phyloP scores from a whole-genome alignment of 805 yeast genomes.

The Metschnikowia proteae region DNA sequence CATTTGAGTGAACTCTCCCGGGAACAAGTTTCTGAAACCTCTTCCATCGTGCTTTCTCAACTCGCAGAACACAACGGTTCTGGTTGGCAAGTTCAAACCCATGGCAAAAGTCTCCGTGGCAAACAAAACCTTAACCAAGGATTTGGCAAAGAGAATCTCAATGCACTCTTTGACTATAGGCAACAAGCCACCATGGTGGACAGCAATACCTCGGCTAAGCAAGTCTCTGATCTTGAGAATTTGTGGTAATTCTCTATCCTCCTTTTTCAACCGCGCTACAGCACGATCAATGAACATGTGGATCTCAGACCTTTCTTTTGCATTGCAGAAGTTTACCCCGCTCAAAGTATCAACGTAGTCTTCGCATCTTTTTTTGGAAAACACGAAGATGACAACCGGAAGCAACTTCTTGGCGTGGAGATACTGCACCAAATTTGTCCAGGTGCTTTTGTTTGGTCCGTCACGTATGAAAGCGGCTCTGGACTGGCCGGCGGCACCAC shows the following conservation, averaged over 20 bases:
- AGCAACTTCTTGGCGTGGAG: slow-evolving; percentile 65
- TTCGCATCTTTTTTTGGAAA: slow-evolving; percentile 90
- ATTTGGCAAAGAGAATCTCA: slow-evolving; percentile 84
- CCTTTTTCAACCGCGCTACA: slow-evolving; percentile 78
- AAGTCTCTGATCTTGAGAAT: slow-evolving; percentile 77
- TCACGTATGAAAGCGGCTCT: slow-evolving; percentile 38
- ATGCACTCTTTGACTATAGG: slow-evolving; percentile 93
- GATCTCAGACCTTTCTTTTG: slow-evolving; percentile 84
- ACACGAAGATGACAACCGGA: slow-evolving; percentile 92
- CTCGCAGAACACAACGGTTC: slow-evolving; percentile 89
- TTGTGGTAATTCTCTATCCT: slow-evolving; percentile 92
- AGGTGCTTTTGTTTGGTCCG: slow-evolving; percentile 75
- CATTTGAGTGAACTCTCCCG: slow-evolving; percentile 99
- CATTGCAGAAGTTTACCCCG: slow-evolving; percentile 73
- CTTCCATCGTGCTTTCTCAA: slow-evolving; percentile 89
- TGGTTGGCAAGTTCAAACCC: slow-evolving; percentile 95
- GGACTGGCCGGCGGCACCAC: slow-evolving; percentile 3
- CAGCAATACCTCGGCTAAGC: slow-evolving; percentile 88
- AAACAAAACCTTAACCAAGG: slow-evolving; percentile 83
- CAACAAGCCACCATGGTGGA: slow-evolving; percentile 89
- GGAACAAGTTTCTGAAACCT: slow-evolving; percentile 71
- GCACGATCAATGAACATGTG: slow-evolving; percentile 93
- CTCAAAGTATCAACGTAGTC: slow-evolving; percentile 80
- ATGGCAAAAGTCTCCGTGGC: slow-evolving; percentile 99
- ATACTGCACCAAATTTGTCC: slow-evolving; percentile 70